Evolutionary conservation across 108 stramenopile species (phyloP).

Genomic region (Cyclostephanos tholiformis): DNA sequence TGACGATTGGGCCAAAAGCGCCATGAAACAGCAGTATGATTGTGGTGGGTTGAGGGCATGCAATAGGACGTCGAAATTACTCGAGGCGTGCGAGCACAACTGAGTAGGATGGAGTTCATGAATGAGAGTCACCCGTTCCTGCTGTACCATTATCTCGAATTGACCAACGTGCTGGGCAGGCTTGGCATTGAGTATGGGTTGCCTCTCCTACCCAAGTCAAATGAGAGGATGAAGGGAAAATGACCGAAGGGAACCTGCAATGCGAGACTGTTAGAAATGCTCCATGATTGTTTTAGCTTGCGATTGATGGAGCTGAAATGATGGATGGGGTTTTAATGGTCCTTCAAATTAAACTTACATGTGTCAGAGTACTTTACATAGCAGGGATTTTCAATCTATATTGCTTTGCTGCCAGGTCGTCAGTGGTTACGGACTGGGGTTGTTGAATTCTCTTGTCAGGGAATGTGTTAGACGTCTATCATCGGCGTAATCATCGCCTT

Average conservation of each 20-base stretch:
- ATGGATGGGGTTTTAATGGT: neutral
- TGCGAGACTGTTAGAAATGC: slow-evolving; percentile 26
- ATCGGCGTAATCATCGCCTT: slow-evolving; percentile 35
- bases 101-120: slow-evolving; percentile 18
- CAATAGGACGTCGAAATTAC: neutral
- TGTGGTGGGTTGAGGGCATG: slow-evolving; percentile 25
- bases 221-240: slow-evolving; percentile 15
- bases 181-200: slow-evolving; percentile 22
- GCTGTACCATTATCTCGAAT: slow-evolving; percentile 34
- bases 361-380: neutral
- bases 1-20: slow-evolving; percentile 35
- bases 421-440: neutral
- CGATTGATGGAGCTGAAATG: slow-evolving; percentile 31
- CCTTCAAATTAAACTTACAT: no score
- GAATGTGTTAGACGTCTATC: slow-evolving; percentile 4
- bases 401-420: no score
- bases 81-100: slow-evolving; percentile 16
- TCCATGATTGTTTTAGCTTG: slow-evolving; percentile 42
- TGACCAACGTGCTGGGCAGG: slow-evolving; percentile 17
- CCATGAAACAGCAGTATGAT: slow-evolving; percentile 42
- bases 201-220: slow-evolving; percentile 28
- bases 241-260: slow-evolving; percentile 40
- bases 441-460: slow-evolving; percentile 10
- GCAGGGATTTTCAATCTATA: no score
- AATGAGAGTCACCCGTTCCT: slow-evolving; percentile 30